Base-by-base conservation (phyloP, 2,329 filamentous ascomycete genomes). In the Colletotrichum sidae region DNA sequence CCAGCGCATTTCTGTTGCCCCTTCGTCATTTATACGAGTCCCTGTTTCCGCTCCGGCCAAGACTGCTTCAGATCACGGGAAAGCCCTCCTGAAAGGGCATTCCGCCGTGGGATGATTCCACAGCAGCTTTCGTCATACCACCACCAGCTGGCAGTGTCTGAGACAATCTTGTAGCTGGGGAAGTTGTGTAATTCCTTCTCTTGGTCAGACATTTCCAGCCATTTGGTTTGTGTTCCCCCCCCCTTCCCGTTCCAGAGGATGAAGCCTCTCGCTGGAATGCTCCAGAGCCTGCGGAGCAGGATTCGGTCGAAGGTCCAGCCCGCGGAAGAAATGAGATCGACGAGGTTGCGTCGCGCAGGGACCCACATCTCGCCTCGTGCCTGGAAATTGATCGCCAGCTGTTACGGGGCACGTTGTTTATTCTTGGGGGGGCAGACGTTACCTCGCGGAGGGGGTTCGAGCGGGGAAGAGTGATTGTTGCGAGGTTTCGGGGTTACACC, bases 401-500 rank as follows among this genome's bases (percentile, higher is more conserved):
- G 25, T 25, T 25, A 25, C 25, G 25, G 25, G 25, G 25, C 25
- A 25, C 4, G 4, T 25, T 25, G 25, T 25, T 25, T 25, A 25
- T 38, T 63, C 52, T 41, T 37, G 42, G 39, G 49, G 58, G 37
- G 53, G 47, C 52, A 51, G 34, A 50, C 38, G 39, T 39, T 52
- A 33, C 35, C 13, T 15, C 39, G 38, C 46, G 39, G 56, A 25
- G 25, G 25, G 25, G n/a, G n/a, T n/a, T n/a, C n/a, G n/a, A n/a
- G n/a, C n/a, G n/a, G 25, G 25, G 25, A 38, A 53, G 52, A 47
- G 38, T 45, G 52, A 66, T 57, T 47, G 58, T 57, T 47, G 58
- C 52, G 59, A 66, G 47, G 58, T 63, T 57, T 56, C 25, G 52
- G 46, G 63, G 53, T 56, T 57, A 12, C 53, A 66, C 25, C 57